These are phyloP conservation scores for Malassezia psittaci DNA, from an alignment of 1,284 basidiomycete genomes.

Conservation along the genomic window DNA sequence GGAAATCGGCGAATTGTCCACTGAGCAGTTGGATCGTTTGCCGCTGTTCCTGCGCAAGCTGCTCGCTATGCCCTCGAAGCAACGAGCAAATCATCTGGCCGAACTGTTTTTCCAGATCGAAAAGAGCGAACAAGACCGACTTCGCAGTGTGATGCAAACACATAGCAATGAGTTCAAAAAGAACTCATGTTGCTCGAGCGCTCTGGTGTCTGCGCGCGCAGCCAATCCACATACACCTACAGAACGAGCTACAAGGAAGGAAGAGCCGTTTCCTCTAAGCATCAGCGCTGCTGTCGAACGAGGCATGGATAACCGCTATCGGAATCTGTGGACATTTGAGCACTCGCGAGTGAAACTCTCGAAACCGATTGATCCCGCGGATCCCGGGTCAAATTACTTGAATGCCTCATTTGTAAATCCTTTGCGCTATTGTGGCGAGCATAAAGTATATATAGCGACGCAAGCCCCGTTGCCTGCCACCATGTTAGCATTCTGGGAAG, in stretches of 20 bases:
- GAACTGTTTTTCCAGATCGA: conserved; percentile 85
- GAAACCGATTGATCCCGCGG: conserved; percentile 17
- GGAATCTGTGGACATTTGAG: conserved; percentile 95
- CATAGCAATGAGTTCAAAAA: conserved; percentile 55
- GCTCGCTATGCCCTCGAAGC: conserved; percentile 52
- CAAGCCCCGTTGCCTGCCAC: conserved; percentile 87
- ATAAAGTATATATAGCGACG: conserved; percentile 76
- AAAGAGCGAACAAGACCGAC: conserved; percentile 72
- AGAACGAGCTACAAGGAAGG: conserved; percentile 6
- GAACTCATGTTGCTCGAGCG: not conserved
- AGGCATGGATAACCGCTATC: conserved; percentile 72
- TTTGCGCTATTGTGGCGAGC: conserved; percentile 23
- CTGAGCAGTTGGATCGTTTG: conserved; percentile 51
- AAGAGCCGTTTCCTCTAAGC: conserved; percentile 61
- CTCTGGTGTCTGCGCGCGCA: not conserved
- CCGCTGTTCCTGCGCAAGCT: conserved; percentile 73
- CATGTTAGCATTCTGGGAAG: conserved; percentile 83
- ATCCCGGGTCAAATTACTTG: conserved; percentile 36
- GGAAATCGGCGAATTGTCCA: conserved; percentile 14
- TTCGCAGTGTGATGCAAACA: conserved; percentile 85
- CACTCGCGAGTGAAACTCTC: conserved; percentile 53
- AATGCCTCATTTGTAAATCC: conserved; percentile 43
- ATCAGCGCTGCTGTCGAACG: conserved; percentile 94
- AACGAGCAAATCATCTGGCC: conserved; percentile 68
- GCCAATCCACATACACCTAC: conserved; percentile 11